Base-by-base conservation (phyloP, 805 yeast genomes). In the Nakazawaea siamensis region DNA sequence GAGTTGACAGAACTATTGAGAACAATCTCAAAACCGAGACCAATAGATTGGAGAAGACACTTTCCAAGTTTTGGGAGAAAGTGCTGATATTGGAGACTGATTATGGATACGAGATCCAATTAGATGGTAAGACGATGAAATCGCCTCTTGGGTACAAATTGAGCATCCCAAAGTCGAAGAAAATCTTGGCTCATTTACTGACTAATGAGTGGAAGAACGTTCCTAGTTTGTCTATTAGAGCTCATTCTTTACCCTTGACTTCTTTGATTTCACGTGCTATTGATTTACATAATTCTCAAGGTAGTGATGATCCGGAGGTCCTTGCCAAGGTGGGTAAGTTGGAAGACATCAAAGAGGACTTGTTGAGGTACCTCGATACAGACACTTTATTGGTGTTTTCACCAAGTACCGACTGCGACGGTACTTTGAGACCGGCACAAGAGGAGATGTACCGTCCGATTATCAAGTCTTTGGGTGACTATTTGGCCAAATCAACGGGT, bases 301-400 rank as follows among this genome's bases (percentile, higher is more conserved):
- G 42, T 0, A 54, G 58, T 2, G 58, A 60, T 3, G 65, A 67
- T 40, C 64, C 60, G 15, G 79, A 73, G 33, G 52, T 68, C 33
- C 54, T 65, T 12, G 72, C 78, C 28, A 80, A 81, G 51, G 67
- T 78, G 25, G 87, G 88, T 8, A 71, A 65, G 41, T 58, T 74
- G 28, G 70, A 66, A 4, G 72, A 70, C 28, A 71, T 85, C 15
- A 69, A 73, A 41, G 56, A 66, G 28, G 71, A 70, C 43, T 59
- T 92, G 42, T 60, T 90, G 49, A 75, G 88, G 37, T 92, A 88
- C 51, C 64, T 94, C 39, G 98, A 92, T 54, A 92, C 98, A 0
- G 99, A 92, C 56, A 87, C 97, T 2, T 63, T 94, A 43, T 66
- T 92, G 35, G 86, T 90, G 7, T 81, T 88, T 50, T 78, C 96